Conservation (phyloP, 2,329 filamentous ascomycete species). For the Sporothrix schenckii region DNA sequence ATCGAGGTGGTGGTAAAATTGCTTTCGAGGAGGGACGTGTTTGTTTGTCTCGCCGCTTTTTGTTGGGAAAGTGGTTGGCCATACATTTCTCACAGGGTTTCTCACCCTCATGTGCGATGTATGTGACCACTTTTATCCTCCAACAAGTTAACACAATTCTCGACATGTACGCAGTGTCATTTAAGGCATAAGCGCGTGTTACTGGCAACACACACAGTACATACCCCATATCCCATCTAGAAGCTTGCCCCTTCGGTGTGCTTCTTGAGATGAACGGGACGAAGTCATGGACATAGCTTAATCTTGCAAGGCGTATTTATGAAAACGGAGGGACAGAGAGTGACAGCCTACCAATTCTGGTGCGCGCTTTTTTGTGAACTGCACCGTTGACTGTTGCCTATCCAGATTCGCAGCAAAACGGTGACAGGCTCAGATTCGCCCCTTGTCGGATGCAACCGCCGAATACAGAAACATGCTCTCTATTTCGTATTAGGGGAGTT, state of each 20-base stretch:
- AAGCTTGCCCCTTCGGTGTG: background rate
- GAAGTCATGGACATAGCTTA: background rate
- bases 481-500: slow-evolving; percentile 14
- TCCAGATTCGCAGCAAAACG: slow-evolving; percentile 2
- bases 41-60: slow-evolving; percentile 13
- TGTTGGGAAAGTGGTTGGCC: slow-evolving; percentile 12
- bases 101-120: slow-evolving; percentile 4
- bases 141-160: background rate
- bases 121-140: background rate
- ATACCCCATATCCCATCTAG: background rate
- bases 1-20: slow-evolving; percentile 13
- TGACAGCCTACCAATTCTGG: slow-evolving; percentile 11
- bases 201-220: too few relatives aligned
- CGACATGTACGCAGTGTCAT: too few relatives aligned
- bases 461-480: slow-evolving; percentile 10
- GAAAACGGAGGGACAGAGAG: background rate
- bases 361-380: slow-evolving; percentile 3
- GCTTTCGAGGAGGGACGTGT: background rate
- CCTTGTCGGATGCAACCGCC: slow-evolving; percentile 16
- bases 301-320: background rate
- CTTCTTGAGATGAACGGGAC: slow-evolving; percentile 1
- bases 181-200: too few relatives aligned
- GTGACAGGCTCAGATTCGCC: background rate
- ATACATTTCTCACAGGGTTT: background rate
- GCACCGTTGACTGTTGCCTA: background rate